phyloP scores from a whole-genome alignment of 768 basidiomycete genomes.

The Chalciporus chontae region DNA sequence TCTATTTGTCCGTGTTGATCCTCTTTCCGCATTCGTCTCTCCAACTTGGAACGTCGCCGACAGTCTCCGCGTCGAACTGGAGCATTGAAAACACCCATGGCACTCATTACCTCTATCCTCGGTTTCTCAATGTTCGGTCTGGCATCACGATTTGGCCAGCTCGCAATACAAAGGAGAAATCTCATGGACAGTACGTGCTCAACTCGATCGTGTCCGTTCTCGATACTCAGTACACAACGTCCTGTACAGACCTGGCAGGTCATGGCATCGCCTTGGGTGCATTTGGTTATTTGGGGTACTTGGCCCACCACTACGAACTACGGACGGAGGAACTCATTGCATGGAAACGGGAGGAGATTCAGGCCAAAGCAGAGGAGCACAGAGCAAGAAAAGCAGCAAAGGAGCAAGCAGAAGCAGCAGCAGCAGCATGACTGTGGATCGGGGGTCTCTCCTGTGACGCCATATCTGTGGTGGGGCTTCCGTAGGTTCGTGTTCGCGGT shows the following conservation, averaged over 20 bases:
- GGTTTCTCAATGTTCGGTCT: slow-evolving; percentile 84
- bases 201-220: not conserved
- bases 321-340: slow-evolving; percentile 59
- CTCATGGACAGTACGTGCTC: slow-evolving; percentile 71
- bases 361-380: slow-evolving; percentile 37
- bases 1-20: slow-evolving; percentile 26
- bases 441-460: not conserved
- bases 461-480: not conserved
- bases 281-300: slow-evolving; percentile 76
- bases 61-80: slow-evolving; percentile 4
- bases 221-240: not conserved
- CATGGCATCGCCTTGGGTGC: slow-evolving; percentile 65
- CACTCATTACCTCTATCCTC: slow-evolving; percentile 64
- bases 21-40: slow-evolving; percentile 13
- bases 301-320: slow-evolving; percentile 63
- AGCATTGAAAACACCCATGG: slow-evolving; percentile 41
- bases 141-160: slow-evolving; percentile 78
- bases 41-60: slow-evolving; percentile 2
- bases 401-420: slow-evolving; percentile 27
- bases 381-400: slow-evolving; percentile 15
- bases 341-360: slow-evolving; percentile 61
- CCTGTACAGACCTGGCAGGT: slow-evolving; percentile 59
- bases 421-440: slow-evolving; percentile 19
- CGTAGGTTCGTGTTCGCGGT: slow-evolving; percentile 22
- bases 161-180: slow-evolving; percentile 78